These are phyloP conservation scores for Dactylonectria estremocensis DNA, from an alignment of 2,329 filamentous ascomycete species.

Conservation along the genomic window DNA sequence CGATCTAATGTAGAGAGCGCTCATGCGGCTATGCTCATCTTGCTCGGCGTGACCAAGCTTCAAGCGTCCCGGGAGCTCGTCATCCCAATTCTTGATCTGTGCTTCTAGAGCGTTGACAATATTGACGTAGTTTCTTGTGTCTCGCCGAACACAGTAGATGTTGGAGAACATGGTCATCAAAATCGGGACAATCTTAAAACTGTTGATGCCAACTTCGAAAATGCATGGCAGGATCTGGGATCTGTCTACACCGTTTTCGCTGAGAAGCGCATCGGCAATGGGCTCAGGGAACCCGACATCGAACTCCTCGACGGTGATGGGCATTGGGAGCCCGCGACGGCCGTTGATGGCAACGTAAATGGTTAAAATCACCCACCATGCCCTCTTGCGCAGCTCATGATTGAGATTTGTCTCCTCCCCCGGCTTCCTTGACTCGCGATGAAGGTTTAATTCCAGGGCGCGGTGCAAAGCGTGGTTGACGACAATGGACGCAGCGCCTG, in stretches of 20 bases:
- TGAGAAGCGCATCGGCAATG: conserved; percentile 79
- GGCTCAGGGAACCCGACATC: conserved; percentile 83
- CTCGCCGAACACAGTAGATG: conserved; percentile 79
- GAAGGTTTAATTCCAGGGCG: conserved; percentile 82
- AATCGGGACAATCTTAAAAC: conserved; percentile 75
- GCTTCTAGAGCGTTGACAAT: conserved; percentile 77
- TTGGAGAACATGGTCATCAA: conserved; percentile 82
- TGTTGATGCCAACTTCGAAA: conserved; percentile 77
- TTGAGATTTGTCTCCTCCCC: conserved; percentile 70
- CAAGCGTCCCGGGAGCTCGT: conserved; percentile 74
- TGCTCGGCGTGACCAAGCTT: conserved; percentile 60
- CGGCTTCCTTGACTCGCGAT: conserved; percentile 74
- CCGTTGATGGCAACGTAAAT: conserved; percentile 80
- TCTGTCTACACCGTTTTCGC: conserved; percentile 74
- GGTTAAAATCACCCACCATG: conserved; percentile 81
- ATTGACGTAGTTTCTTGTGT: conserved; percentile 74
- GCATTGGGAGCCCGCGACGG: conserved; percentile 84
- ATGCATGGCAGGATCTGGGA: conserved; percentile 72
- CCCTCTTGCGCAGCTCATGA: conserved; percentile 82
- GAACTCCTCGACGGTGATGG: conserved; percentile 80
- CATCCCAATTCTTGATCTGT: conserved; percentile 74
- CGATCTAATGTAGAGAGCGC: conserved; percentile 68
- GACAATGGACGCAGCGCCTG: conserved; percentile 80
- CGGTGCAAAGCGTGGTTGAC: conserved; percentile 75
- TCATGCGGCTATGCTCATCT: conserved; percentile 62